phyloP scores from a whole-genome alignment of 139 green algal genomes.

The Picochlorum sp. region DNA sequence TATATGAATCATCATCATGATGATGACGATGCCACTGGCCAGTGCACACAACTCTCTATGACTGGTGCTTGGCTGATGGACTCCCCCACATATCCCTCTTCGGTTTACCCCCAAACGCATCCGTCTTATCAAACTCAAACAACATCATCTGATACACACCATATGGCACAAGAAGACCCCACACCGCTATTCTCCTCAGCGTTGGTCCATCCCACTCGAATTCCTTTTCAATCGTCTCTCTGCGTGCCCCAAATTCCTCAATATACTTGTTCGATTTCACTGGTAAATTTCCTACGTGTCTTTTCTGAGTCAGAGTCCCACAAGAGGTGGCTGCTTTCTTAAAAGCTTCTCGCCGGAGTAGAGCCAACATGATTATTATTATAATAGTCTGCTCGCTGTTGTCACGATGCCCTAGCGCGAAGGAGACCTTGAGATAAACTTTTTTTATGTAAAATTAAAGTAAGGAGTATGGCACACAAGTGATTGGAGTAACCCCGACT shows the following conservation, averaged over 20 bases:
- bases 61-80: background rate
- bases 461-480: too few species aligned
- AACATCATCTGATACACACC: slow-evolving; percentile 10
- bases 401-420: too few species aligned
- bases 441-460: too few species aligned
- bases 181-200: slow-evolving; percentile 18
- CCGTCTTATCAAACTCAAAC: slow-evolving; percentile 4
- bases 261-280: slow-evolving; percentile 48
- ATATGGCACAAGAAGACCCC: slow-evolving; percentile 4
- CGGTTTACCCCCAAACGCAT: background rate
- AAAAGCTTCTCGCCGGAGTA: background rate
- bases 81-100: slow-evolving; percentile 1
- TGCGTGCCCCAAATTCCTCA: slow-evolving; percentile 33
- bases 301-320: background rate
- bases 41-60: too few species aligned
- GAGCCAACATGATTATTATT: background rate
- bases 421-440: too few species aligned
- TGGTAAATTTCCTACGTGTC: slow-evolving; percentile 35
- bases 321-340: background rate
- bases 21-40: too few species aligned
- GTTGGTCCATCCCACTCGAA: slow-evolving; percentile 29
- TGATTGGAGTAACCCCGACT: too few species aligned
- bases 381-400: too few species aligned
- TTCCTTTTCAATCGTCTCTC: slow-evolving; percentile 41
- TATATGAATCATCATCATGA: too few species aligned